Evolutionary conservation across 164 flowering plant species (phyloP).

Genomic region (Aristolochia californica): DNA sequence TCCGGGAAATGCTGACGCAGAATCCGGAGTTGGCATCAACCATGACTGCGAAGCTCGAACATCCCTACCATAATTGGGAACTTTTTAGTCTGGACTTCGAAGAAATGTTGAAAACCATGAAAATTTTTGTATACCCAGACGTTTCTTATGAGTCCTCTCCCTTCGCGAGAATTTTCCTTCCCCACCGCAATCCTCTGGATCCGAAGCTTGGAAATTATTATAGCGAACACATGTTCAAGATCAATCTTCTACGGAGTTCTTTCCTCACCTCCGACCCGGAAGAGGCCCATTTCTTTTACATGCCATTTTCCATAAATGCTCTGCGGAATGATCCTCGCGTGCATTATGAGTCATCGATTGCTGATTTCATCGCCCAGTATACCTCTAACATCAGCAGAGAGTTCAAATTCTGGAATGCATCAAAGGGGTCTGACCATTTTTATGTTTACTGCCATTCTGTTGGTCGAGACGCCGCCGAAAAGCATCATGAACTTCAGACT

Average conservation of each 20-base stretch:
- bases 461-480: slow-evolving; percentile 37
- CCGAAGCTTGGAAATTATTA: slow-evolving; percentile 42
- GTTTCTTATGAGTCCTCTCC: slow-evolving; percentile 12
- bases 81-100: slow-evolving; percentile 26
- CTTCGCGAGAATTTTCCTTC: slow-evolving; percentile 27
- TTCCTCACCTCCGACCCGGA: slow-evolving; percentile 25
- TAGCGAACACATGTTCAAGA: slow-evolving; percentile 54
- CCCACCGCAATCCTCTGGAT: slow-evolving; percentile 26
- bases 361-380: slow-evolving; percentile 32
- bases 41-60: too few species aligned
- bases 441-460: slow-evolving; percentile 44
- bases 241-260: slow-evolving; percentile 30
- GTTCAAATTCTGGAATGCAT: slow-evolving; percentile 38
- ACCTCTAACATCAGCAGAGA: slow-evolving; percentile 21
- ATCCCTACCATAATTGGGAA: slow-evolving; percentile 28
- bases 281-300: slow-evolving; percentile 38
- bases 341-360: slow-evolving; percentile 29
- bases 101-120: slow-evolving; percentile 32
- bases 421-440: slow-evolving; percentile 51
- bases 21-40: too few species aligned
- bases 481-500: slow-evolving; percentile 22
- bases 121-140: slow-evolving; percentile 39
- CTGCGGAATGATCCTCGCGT: slow-evolving; percentile 32
- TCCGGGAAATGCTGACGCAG: too few species aligned
- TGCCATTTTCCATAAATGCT: slow-evolving; percentile 47